phyloP scores from a whole-genome alignment of 345 rosid species.

The Eucalyptus sp. region DNA sequence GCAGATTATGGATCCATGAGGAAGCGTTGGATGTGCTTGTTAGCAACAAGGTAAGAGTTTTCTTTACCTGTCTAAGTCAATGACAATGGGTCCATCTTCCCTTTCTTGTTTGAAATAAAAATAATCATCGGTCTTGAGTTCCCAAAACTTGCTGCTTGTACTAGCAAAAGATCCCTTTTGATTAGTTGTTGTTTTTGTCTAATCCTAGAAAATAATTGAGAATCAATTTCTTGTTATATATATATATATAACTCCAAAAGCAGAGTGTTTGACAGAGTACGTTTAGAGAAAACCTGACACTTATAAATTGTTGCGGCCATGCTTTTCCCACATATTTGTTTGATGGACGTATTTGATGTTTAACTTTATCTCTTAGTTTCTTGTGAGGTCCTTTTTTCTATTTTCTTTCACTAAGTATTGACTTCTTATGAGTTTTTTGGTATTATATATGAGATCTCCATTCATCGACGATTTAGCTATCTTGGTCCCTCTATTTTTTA shows the following conservation, averaged over 20 bases:
- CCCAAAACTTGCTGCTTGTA: not conserved
- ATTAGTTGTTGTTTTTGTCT: not conserved
- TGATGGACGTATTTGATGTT: not conserved
- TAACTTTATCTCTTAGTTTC: not conserved
- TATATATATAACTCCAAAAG: not conserved
- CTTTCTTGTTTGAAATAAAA: not conserved
- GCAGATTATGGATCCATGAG: not conserved
- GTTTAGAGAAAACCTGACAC: not conserved
- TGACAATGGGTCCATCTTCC: not conserved
- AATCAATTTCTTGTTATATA: not conserved
- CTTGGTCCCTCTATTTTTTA: not conserved
- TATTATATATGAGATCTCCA: not conserved
- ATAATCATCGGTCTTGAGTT: accelerated
- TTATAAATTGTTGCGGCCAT: not conserved
- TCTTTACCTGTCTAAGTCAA: not conserved
- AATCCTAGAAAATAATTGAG: not conserved
- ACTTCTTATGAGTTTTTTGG: not conserved
- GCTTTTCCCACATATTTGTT: not conserved
- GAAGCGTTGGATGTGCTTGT: not conserved
- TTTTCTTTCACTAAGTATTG: not conserved
- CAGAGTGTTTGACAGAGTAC: not conserved
- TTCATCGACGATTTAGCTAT: not conserved
- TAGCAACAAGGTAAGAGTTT: not conserved
- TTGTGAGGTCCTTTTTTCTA: not conserved
- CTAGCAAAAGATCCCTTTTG: not conserved